Percentiles rank a stretch among this genome's conserved stretches.
Conservation (phyloP, 2,329 filamentous ascomycete species). For the Alternaria panax region DNA sequence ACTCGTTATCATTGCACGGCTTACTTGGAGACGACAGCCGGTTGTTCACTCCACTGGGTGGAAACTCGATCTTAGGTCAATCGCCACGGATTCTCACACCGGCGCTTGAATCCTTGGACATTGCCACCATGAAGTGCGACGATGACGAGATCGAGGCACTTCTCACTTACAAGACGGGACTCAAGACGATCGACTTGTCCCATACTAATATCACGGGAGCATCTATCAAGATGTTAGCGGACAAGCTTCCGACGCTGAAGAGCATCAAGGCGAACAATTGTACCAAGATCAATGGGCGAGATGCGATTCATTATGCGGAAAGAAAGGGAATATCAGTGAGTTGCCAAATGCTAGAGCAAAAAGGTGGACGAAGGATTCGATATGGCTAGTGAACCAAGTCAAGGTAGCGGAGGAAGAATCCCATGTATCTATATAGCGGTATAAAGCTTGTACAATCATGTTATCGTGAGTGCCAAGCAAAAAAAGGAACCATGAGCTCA, state of each 20-base stretch:
- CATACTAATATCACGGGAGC: conserved; percentile 52
- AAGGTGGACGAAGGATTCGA: conserved; percentile 21
- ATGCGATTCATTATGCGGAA: conserved; percentile 53
- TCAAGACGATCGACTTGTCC: conserved; percentile 45
- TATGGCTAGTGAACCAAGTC: conserved; percentile 11
- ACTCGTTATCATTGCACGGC: background rate
- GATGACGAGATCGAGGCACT: conserved; percentile 46
- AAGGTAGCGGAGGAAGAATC: background rate
- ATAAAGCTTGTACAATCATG: conserved; percentile 10
- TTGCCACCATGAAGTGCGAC: conserved; percentile 26
- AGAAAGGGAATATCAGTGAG: conserved; percentile 40
- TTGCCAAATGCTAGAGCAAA: conserved; percentile 28
- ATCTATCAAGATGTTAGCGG: conserved; percentile 49
- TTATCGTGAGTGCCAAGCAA: conserved; percentile 2
- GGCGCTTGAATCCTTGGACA: conserved; percentile 21
- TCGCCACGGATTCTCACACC: conserved; percentile 36
- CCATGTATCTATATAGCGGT: conserved; percentile 6
- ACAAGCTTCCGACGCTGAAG: conserved; percentile 35
- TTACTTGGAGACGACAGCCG: background rate
- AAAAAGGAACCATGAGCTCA: background rate
- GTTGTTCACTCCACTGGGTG: background rate
- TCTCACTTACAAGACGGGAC: conserved; percentile 24
- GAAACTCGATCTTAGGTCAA: conserved; percentile 13
- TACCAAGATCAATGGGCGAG: conserved; percentile 41
- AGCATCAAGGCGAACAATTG: conserved; percentile 48